Percentiles rank a stretch among this genome's conserved stretches.
These are phyloP conservation scores for Thermothielavioides terrestris DNA, from an alignment of 495 filamentous ascomycete species.

Conservation along the genomic window DNA sequence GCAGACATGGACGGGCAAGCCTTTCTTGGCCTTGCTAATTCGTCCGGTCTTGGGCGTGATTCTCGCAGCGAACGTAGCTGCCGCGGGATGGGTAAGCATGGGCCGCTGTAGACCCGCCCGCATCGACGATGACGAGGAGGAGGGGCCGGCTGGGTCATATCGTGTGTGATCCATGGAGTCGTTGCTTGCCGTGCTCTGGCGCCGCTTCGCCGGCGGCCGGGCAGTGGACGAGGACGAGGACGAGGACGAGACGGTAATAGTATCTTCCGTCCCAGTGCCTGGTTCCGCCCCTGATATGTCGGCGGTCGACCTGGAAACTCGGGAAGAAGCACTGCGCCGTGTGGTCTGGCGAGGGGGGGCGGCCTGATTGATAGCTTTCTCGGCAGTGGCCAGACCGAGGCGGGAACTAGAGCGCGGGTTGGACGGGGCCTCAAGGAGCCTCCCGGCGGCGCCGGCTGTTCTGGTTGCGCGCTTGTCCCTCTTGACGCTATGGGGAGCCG, in stretches of 20 bases:
- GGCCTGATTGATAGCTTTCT: conserved; percentile 27
- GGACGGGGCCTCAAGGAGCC: conserved; percentile 15
- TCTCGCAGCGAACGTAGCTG: conserved; percentile 38
- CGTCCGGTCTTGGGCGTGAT: conserved; percentile 65
- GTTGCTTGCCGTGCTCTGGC: conserved; percentile 35
- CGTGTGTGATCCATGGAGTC: conserved; percentile 40
- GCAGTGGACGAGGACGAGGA: conserved; percentile 10
- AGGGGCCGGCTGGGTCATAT: conserved; percentile 31
- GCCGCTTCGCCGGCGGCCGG: conserved; percentile 25
- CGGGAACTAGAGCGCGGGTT: conserved; percentile 18
- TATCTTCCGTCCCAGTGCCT: not conserved
- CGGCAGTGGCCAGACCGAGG: conserved; percentile 12
- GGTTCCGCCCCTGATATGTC: not conserved
- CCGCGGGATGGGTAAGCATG: conserved; percentile 24
- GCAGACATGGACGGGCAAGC: conserved; percentile 69
- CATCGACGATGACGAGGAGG: conserved; percentile 26
- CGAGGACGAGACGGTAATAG: conserved; percentile 4
- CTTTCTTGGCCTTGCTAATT: conserved; percentile 77
- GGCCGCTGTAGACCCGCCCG: conserved; percentile 29
- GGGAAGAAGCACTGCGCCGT: conserved; percentile 16
- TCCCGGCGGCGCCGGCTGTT: conserved; percentile 22
- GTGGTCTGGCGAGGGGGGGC: conserved; percentile 17
- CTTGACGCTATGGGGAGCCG: conserved; percentile 25
- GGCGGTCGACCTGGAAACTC: conserved; percentile 12
- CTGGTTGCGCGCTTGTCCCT: conserved; percentile 31